These are phyloP conservation scores for Papilionanthe hybrid DNA, from an alignment of 116 monocot genomes.

Conservation along the genomic window DNA sequence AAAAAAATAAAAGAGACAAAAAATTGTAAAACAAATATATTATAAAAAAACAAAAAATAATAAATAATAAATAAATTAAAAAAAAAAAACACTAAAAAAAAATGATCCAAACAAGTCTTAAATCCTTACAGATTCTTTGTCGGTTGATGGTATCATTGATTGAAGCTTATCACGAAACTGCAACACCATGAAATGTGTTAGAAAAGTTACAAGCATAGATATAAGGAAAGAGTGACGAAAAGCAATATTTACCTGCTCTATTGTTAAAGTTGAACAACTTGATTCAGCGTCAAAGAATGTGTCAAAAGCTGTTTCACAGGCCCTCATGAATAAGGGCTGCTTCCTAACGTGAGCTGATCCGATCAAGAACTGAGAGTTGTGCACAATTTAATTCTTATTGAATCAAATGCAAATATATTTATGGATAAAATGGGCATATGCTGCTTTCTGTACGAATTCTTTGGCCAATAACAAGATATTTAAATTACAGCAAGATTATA, in stretches of 20 bases:
- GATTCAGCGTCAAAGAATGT: slow-evolving; percentile 7
- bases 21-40: too few species aligned
- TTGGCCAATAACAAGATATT: too few species aligned
- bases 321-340: slow-evolving; percentile 36
- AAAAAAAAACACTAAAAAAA: too few species aligned
- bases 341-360: slow-evolving; percentile 47
- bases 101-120: background rate
- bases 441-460: too few species aligned
- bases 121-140: slow-evolving; percentile 25
- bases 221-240: background rate
- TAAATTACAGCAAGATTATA: too few species aligned
- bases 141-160: slow-evolving; percentile 10
- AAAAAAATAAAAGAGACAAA: too few species aligned
- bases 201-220: background rate
- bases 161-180: slow-evolving; percentile 28
- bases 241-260: slow-evolving; percentile 16
- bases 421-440: too few species aligned
- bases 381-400: too few species aligned
- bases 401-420: too few species aligned
- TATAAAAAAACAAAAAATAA: too few species aligned
- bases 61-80: too few species aligned
- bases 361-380: slow-evolving; percentile 36
- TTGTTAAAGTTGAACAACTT: slow-evolving; percentile 13
- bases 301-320: slow-evolving; percentile 35
- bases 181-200: background rate